These are phyloP conservation scores for Fremontodendron californicum DNA, from an alignment of 345 rosid genomes.

Conservation along the genomic window DNA sequence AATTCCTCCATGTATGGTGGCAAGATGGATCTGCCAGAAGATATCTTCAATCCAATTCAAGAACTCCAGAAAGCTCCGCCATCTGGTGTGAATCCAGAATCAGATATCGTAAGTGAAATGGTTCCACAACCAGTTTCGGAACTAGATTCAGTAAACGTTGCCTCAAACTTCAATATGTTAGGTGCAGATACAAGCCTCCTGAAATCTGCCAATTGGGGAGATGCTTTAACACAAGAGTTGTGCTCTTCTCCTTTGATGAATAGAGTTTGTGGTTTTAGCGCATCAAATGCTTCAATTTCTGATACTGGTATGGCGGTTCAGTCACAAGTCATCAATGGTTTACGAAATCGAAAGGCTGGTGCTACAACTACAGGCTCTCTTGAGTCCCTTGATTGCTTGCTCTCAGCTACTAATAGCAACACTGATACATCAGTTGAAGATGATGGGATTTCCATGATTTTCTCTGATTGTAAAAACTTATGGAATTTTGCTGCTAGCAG, in stretches of 20 bases:
- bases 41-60: constrained; percentile 35
- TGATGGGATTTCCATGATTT: constrained; percentile 62
- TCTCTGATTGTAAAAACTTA: constrained; percentile 52
- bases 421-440: constrained; percentile 56
- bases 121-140: constrained; percentile 1
- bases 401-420: constrained; percentile 66
- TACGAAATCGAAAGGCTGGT: constrained; percentile 18
- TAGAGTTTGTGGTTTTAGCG: constrained; percentile 20
- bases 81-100: constrained; percentile 16
- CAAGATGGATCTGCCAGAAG: constrained; percentile 35
- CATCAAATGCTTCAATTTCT: constrained; percentile 25
- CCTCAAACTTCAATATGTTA: neutral
- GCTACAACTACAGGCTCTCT: constrained; percentile 34
- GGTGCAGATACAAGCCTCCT: neutral
- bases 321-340: constrained; percentile 23
- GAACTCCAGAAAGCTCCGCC: constrained; percentile 27
- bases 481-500: constrained; percentile 51
- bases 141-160: neutral
- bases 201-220: constrained; percentile 42
- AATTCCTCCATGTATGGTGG: constrained; percentile 21
- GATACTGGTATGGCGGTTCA: constrained; percentile 32
- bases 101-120: constrained; percentile 26
- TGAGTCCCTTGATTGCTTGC: constrained; percentile 62
- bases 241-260: constrained; percentile 33
- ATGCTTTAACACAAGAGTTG: constrained; percentile 29